A percentile compares a stretch with the other conserved stretches of the same genome.
Evolutionary conservation across 2,329 filamentous ascomycete genomes (phyloP).

Genomic region (Fusarium agapanthi): DNA sequence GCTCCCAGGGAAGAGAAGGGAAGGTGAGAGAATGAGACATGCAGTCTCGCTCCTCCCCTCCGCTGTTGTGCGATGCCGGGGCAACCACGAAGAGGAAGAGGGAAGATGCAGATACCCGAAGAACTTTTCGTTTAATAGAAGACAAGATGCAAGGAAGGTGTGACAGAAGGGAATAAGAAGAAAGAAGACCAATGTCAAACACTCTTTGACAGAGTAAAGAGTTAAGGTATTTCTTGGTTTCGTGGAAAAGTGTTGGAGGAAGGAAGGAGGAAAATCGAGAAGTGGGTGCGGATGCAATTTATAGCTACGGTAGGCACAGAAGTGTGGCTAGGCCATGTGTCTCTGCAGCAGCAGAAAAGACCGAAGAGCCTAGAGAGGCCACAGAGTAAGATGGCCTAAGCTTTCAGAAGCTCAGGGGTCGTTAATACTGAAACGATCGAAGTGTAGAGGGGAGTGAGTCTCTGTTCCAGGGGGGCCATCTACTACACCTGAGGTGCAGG

Average conservation of each 20-base stretch:
- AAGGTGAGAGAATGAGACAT: neutral
- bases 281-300: slow-evolving; percentile 2
- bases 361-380: neutral
- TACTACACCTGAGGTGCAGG: neutral
- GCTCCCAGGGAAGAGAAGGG: neutral
- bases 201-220: neutral
- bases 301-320: neutral
- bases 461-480: neutral
- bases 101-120: neutral
- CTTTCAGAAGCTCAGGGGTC: neutral
- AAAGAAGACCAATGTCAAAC: neutral
- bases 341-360: neutral
- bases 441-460: neutral
- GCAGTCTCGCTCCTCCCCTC: neutral
- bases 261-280: neutral
- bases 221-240: neutral
- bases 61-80: neutral
- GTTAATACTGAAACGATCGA: neutral
- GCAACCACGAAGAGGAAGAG: neutral
- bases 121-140: neutral
- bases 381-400: neutral
- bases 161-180: neutral
- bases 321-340: neutral
- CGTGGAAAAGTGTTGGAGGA: neutral
- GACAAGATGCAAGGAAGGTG: no score